Evolutionary conservation across 371 early-diverging fungal species (phyloP), one percentile per base, ranked within the genome.

Genomic region (Mortierella sp.): DNA sequence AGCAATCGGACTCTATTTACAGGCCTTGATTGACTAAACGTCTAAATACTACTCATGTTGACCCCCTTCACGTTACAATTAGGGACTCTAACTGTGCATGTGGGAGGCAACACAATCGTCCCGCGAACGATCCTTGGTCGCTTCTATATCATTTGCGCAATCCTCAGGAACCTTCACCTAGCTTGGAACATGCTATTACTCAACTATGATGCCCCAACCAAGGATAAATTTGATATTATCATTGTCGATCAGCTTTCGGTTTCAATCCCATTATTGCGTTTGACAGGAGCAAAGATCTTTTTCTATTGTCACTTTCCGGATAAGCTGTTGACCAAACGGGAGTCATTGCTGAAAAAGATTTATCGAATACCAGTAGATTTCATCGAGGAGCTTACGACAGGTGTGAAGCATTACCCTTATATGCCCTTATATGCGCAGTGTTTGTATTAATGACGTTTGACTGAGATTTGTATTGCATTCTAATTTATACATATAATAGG

Each of bases 241-340:
- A 84, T 98, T 63, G 92, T 96, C 10, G 98, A 98, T 88, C 96
- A 97, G 82, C 82, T 98, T n/a, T 93, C 96, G 24, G 92, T 92
- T 3, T 89, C 93, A 22, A 89, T 97, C 22, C 97, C 98, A 10
- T 33, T 97, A 8, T 84, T 98, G 48, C 89, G 91, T 43, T 87
- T 88, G 77, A 86, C 90, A 21, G 84, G 89, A 2, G 83, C 89
- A 22, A 91, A 90, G 77, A 88, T 97, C 10, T 83, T 98, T 38
- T 98, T 98, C 85, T 98, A 98, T 80, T 97, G 99, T 82, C 99
- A 98, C 73, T 97, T 95, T 78, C 99, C 99, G 0, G 99, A 98
- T 76, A 92, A 94, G 76, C 87, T 97, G 21, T 84, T 96, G 61
- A 89, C 95, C 16, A 83, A 84, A 55, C 90, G 94, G 4, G 87